Conservation (phyloP, 2,329 filamentous ascomycete genomes). For the Aspergillus phoenicis region DNA sequence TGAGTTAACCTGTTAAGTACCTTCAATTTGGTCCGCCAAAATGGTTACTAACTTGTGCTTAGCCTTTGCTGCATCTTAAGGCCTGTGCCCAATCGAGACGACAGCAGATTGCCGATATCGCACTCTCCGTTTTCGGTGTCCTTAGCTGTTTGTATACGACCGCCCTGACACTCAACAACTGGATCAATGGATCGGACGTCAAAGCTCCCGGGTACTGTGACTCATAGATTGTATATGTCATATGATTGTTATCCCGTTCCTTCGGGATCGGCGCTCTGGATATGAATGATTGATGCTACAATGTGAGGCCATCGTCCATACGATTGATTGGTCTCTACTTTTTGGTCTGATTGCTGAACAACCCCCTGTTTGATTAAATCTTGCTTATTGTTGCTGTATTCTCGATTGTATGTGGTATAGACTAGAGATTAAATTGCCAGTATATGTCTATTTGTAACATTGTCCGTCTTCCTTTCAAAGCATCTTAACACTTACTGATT, state of each 20-base stretch:
- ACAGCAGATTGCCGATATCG: constrained; percentile 72
- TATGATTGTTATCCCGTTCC: not conserved
- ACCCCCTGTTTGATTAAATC: not conserved
- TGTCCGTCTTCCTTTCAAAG: not conserved
- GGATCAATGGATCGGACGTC: constrained; percentile 64
- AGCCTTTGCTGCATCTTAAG: constrained; percentile 89
- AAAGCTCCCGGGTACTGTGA: constrained; percentile 68
- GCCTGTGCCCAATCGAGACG: constrained; percentile 71
- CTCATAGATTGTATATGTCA: constrained; percentile 22
- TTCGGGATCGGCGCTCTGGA: constrained; percentile 1
- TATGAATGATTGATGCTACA: constrained; percentile 16
- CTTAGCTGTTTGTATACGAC: constrained; percentile 93
- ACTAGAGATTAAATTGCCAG: constrained; percentile 9
- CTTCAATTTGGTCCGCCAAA: not conserved
- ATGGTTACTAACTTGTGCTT: constrained; percentile 16
- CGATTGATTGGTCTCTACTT: not conserved
- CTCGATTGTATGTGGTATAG: not conserved
- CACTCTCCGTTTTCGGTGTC: constrained; percentile 78
- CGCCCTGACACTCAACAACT: constrained; percentile 79
- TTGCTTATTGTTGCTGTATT: not conserved
- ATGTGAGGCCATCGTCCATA: constrained; percentile 7
- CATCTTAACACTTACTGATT: not conserved
- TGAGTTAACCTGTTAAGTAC: constrained; percentile 55
- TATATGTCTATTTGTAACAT: not conserved
- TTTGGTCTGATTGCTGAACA: not conserved